A percentile compares a stretch with the other conserved stretches of the same genome.
Conservation (phyloP, 2,329 filamentous ascomycete genomes). For the Aureobasidium vineae region DNA sequence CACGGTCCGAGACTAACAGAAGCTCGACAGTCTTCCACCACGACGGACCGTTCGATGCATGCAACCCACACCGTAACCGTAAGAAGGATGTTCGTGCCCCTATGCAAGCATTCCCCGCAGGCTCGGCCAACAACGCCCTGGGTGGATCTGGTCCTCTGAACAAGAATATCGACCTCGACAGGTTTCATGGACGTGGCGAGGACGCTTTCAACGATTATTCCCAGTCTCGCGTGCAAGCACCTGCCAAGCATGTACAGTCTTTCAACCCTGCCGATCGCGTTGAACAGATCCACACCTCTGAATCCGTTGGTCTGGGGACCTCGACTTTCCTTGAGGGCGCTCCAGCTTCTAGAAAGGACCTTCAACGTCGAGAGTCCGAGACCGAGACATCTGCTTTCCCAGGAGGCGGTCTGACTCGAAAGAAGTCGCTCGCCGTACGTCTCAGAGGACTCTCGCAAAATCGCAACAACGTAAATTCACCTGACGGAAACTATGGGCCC, state of each 20-base stretch:
- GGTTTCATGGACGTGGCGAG: constrained; percentile 81
- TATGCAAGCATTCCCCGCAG: constrained; percentile 94
- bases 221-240: constrained; percentile 42
- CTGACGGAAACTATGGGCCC: constrained; percentile 54
- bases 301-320: constrained; percentile 80
- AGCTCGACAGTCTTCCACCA: constrained; percentile 81
- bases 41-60: constrained; percentile 94
- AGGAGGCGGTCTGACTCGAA: constrained; percentile 66
- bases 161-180: constrained; percentile 74
- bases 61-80: constrained; percentile 90
- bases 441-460: constrained; percentile 79
- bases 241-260: constrained; percentile 34
- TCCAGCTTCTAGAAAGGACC: constrained; percentile 76
- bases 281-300: constrained; percentile 77
- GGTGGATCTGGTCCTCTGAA: constrained; percentile 86
- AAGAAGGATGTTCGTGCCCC: constrained; percentile 79
- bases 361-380: constrained; percentile 72
- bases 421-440: constrained; percentile 92
- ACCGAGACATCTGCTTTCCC: constrained; percentile 51
- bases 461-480: constrained; percentile 51
- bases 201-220: constrained; percentile 85
- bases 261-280: constrained; percentile 68
- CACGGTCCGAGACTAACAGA: neutral
- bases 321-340: constrained; percentile 95
- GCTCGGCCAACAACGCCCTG: constrained; percentile 86